Evolutionary conservation across 2,329 filamentous ascomycete genomes (phyloP).

Genomic region (Trichoderma oligosporum): DNA sequence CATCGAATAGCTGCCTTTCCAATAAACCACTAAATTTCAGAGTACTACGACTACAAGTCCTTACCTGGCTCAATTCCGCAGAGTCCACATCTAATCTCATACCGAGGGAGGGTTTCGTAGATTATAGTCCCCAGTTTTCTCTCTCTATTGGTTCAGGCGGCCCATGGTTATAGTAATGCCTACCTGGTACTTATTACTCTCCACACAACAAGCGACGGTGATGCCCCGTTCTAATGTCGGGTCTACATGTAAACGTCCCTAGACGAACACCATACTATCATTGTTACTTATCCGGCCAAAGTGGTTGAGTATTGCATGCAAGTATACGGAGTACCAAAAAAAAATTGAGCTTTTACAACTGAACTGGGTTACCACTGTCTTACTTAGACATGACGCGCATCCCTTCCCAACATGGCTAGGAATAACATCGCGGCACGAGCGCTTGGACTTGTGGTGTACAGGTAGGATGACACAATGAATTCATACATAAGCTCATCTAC

Average conservation of each 20-base stretch:
- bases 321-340: no score
- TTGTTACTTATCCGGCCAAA: no score
- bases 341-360: no score
- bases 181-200: background rate
- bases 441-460: no score
- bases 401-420: background rate
- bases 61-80: background rate
- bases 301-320: no score
- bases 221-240: background rate
- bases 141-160: background rate
- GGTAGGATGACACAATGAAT: no score
- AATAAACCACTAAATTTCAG: no score
- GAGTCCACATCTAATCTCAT: slow-evolving; percentile 9
- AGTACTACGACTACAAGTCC: background rate
- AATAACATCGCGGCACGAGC: background rate
- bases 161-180: background rate
- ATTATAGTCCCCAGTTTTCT: background rate
- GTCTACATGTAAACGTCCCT: background rate
- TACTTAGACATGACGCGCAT: background rate
- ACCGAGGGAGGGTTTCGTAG: background rate
- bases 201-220: background rate
- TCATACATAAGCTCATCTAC: no score
- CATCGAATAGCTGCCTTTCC: no score
- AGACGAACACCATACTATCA: background rate
- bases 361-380: no score